Conservation (phyloP, 139 green algal genomes). For the Spirogloea muscicola region DNA sequence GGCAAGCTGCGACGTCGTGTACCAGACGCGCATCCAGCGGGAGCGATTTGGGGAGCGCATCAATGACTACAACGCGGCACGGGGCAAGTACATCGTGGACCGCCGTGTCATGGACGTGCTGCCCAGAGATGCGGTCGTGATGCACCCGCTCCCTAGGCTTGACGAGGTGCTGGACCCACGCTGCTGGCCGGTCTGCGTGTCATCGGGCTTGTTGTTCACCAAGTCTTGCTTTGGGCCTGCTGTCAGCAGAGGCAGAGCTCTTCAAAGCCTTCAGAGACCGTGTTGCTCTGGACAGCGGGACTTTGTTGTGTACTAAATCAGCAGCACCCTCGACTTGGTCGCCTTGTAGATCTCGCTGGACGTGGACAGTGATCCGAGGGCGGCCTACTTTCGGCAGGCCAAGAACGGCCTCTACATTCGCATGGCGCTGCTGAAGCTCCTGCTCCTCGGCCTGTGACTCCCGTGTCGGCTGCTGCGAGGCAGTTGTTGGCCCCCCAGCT, state of each 20-base stretch:
- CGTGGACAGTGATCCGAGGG: constrained; percentile 84
- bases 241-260: background rate
- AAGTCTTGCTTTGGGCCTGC: background rate
- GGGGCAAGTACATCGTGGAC: constrained; percentile 85
- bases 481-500: too few relatives aligned
- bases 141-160: constrained; percentile 94
- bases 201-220: background rate
- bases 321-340: background rate
- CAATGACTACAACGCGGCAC: constrained; percentile 41
- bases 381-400: constrained; percentile 96
- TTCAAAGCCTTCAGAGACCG: too few relatives aligned
- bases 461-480: too few relatives aligned
- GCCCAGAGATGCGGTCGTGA: constrained; percentile 72
- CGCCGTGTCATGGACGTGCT: constrained; percentile 70
- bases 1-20: constrained; percentile 84
- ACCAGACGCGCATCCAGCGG: constrained; percentile 96
- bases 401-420: constrained; percentile 93
- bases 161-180: constrained; percentile 64
- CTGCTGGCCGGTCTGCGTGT: background rate
- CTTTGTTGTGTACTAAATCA: background rate
- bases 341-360: constrained; percentile 68
- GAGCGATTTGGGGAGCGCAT: constrained; percentile 77
- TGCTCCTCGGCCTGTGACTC: constrained; percentile 32
- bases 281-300: too few relatives aligned
- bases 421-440: constrained; percentile 91